A percentile compares a stretch with the other conserved stretches of the same genome.
These are phyloP conservation scores for Amanita exitialis DNA, from an alignment of 768 basidiomycete species.

Conservation along the genomic window DNA sequence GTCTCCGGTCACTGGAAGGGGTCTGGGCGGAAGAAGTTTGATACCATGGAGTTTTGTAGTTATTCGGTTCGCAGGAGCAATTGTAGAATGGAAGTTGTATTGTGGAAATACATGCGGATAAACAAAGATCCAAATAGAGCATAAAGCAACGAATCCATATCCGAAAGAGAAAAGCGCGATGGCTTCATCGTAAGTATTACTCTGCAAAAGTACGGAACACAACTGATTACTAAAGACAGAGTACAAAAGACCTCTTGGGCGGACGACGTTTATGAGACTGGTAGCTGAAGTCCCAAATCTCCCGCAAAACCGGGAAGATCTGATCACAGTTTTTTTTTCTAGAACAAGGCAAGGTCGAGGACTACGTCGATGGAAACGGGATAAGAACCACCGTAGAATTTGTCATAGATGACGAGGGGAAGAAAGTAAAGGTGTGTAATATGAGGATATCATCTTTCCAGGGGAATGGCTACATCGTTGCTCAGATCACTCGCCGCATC, in stretches of 20 bases:
- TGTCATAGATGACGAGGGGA: slow-evolving; percentile 81
- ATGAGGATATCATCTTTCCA: not conserved
- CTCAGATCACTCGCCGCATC: slow-evolving; percentile 76
- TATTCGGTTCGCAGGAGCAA: too few species aligned
- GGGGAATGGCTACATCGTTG: not conserved
- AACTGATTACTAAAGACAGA: slow-evolving; percentile 13
- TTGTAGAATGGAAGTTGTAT: too few species aligned
- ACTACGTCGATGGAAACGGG: slow-evolving; percentile 79
- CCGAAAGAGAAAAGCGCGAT: not conserved
- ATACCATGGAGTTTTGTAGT: too few species aligned
- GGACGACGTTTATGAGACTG: slow-evolving; percentile 76
- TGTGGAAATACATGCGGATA: too few species aligned
- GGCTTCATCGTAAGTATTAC: slow-evolving; percentile 2
- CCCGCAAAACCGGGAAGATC: not conserved
- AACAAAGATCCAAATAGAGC: too few species aligned
- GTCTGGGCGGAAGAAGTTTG: too few species aligned
- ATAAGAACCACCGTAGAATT: slow-evolving; percentile 81
- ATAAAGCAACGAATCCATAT: not conserved
- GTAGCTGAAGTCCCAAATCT: slow-evolving; percentile 18
- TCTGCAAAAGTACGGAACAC: not conserved
- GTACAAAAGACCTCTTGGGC: slow-evolving; percentile 74
- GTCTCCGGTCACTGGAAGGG: too few species aligned
- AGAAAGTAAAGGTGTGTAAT: slow-evolving; percentile 74
- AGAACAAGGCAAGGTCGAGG: slow-evolving; percentile 51
- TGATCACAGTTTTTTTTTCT: slow-evolving; percentile 1